These are phyloP conservation scores for Mycena polygramma DNA, from an alignment of 768 basidiomycete species.

Conservation along the genomic window DNA sequence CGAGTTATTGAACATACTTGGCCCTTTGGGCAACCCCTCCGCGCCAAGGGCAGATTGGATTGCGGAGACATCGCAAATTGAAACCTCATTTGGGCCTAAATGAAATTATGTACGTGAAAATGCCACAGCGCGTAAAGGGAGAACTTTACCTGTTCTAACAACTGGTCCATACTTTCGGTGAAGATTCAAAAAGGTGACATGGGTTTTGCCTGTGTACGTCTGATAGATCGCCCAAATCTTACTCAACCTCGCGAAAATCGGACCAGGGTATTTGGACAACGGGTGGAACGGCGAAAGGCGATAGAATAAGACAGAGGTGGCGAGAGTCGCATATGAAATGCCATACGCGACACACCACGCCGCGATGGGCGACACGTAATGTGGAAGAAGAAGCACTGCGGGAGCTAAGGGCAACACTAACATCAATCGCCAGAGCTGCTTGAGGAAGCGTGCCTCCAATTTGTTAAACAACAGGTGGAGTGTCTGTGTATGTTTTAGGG, in stretches of 20 bases:
- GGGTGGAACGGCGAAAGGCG: constrained; percentile 17
- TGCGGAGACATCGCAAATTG: constrained; percentile 13
- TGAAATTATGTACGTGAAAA: background rate
- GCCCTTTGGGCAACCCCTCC: constrained; percentile 20
- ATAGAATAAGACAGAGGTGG: background rate
- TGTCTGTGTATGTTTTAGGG: background rate
- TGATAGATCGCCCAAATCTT: too few species aligned
- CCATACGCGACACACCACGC: constrained; percentile 6
- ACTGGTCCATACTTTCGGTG: background rate
- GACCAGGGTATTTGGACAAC: background rate
- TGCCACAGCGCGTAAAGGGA: background rate
- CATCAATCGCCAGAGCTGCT: background rate
- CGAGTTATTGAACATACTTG: background rate
- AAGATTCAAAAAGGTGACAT: constrained; percentile 6
- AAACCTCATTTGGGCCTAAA: constrained; percentile 21
- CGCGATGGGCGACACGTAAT: background rate
- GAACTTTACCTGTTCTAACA: constrained; percentile 12
- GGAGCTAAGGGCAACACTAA: background rate
- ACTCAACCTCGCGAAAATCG: too few species aligned
- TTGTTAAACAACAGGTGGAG: constrained; percentile 14
- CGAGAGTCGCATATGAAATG: background rate
- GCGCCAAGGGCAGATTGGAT: constrained; percentile 15
- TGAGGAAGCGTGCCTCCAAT: constrained; percentile 4
- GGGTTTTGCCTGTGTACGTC: too few species aligned
- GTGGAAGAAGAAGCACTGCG: background rate